Evolutionary conservation across 306 rosid genomes (phyloP).

Genomic region (Ceratonia siliqua): DNA sequence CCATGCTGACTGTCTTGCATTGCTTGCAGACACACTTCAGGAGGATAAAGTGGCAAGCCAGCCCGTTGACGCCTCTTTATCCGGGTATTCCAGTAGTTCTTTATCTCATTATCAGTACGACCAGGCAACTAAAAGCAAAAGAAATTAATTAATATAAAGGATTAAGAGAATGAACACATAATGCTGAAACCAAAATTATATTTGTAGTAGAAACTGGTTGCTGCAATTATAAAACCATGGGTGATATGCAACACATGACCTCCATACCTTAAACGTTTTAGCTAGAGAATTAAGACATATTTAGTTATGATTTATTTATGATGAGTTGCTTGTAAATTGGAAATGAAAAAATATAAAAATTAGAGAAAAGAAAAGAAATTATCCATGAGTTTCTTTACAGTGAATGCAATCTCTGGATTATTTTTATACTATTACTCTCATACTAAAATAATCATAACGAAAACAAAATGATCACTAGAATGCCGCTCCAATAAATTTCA

Average conservation of each 20-base stretch:
- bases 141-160: constrained; percentile 25
- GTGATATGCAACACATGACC: constrained; percentile 11
- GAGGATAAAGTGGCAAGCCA: constrained; percentile 91
- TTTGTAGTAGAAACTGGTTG: constrained; percentile 14
- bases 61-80: constrained; percentile 88
- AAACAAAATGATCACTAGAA: background rate
- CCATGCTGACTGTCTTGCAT: constrained; percentile 54
- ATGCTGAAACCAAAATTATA: constrained; percentile 12
- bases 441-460: background rate
- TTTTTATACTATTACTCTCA: background rate
- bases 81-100: constrained; percentile 99
- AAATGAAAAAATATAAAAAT: background rate
- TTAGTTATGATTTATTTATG: background rate
- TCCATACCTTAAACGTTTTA: background rate
- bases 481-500: background rate
- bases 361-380: background rate
- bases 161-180: constrained; percentile 14
- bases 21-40: constrained; percentile 66
- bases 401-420: constrained; percentile 2
- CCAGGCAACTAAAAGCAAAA: constrained; percentile 80
- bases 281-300: background rate
- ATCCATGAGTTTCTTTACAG: background rate
- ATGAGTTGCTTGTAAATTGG: constrained; percentile 11
- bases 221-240: background rate
- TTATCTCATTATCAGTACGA: constrained; percentile 98